Percentiles rank a stretch among this genome's conserved stretches.
Conservation (phyloP, 176 grass and related monocot genomes). For the Lolium multiflorum region DNA sequence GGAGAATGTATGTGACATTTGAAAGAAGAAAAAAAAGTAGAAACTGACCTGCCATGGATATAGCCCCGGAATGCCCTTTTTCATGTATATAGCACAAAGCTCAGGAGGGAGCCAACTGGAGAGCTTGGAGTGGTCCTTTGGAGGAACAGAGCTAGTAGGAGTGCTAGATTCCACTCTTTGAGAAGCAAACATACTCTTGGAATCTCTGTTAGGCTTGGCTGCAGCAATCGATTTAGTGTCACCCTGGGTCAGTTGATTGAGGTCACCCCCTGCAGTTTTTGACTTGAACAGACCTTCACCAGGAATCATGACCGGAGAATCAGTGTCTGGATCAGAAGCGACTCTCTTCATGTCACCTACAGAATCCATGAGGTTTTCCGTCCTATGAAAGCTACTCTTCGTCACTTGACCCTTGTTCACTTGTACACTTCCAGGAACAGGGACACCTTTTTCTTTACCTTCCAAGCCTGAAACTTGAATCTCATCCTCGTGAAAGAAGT, state of each 20-base stretch:
- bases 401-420: slow-evolving; percentile 26
- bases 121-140: slow-evolving; percentile 69
- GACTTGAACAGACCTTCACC: slow-evolving; percentile 28
- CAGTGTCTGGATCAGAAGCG: slow-evolving; percentile 11
- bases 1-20: slow-evolving; percentile 29
- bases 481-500: slow-evolving; percentile 85
- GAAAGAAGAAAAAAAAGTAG: slow-evolving; percentile 4
- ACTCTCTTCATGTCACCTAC: slow-evolving; percentile 35
- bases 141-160: slow-evolving; percentile 69
- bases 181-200: slow-evolving; percentile 46
- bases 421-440: slow-evolving; percentile 5
- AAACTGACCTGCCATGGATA: slow-evolving; percentile 93
- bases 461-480: slow-evolving; percentile 35
- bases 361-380: slow-evolving; percentile 17
- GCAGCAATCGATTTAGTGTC: slow-evolving; percentile 26
- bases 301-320: slow-evolving; percentile 16
- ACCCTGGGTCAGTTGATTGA: slow-evolving; percentile 18
- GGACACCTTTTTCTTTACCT: slow-evolving; percentile 45
- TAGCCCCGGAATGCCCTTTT: slow-evolving; percentile 83
- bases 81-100: slow-evolving; percentile 84
- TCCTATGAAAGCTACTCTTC: slow-evolving; percentile 25
- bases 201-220: slow-evolving; percentile 42
- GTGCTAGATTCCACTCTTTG: slow-evolving; percentile 52
- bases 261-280: slow-evolving; percentile 35
- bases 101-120: slow-evolving; percentile 79